These are phyloP conservation scores for Dryas drummondii DNA, from an alignment of 306 rosid species.

Conservation along the genomic window DNA sequence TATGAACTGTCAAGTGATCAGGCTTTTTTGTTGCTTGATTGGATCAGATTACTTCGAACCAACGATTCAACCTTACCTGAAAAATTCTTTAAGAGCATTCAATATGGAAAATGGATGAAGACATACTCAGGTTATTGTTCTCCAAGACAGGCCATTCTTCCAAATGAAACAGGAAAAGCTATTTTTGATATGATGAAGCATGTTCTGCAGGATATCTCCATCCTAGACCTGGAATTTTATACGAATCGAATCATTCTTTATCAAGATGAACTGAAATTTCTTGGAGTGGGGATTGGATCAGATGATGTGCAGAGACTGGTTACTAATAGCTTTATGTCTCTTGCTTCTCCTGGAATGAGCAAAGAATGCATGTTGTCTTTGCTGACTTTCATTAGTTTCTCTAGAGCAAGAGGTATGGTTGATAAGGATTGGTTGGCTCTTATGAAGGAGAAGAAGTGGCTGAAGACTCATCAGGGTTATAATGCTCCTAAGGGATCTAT, in stretches of 20 bases:
- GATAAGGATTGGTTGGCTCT: slow-evolving; percentile 16
- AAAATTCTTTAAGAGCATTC: slow-evolving; percentile 17
- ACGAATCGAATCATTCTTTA: slow-evolving; percentile 13
- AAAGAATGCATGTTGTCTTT: slow-evolving; percentile 13
- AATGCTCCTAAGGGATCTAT: slow-evolving; percentile 25
- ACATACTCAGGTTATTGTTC: slow-evolving; percentile 15
- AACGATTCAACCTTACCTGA: slow-evolving; percentile 6
- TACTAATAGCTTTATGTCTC: not conserved
- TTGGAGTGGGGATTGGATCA: slow-evolving; percentile 17
- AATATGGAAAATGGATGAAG: slow-evolving; percentile 24
- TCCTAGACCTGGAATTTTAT: slow-evolving; percentile 18
- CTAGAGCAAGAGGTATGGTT: not conserved
- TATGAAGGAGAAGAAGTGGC: slow-evolving; percentile 29
- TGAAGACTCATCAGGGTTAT: slow-evolving; percentile 21
- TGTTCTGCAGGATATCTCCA: slow-evolving; percentile 8
- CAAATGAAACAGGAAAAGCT: slow-evolving; percentile 9
- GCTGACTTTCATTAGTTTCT: slow-evolving; percentile 16
- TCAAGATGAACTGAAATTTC: slow-evolving; percentile 26
- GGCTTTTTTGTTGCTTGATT: slow-evolving; percentile 20
- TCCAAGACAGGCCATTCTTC: slow-evolving; percentile 18
- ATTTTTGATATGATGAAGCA: slow-evolving; percentile 19
- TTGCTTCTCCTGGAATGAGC: slow-evolving; percentile 21
- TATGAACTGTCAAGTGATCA: slow-evolving; percentile 15
- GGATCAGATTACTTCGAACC: slow-evolving; percentile 16
- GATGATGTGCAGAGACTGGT: slow-evolving; percentile 17